Percentiles rank a stretch among this genome's conserved stretches.
phyloP scores from a whole-genome alignment of 805 yeast species.

The Yarrowia bubula region DNA sequence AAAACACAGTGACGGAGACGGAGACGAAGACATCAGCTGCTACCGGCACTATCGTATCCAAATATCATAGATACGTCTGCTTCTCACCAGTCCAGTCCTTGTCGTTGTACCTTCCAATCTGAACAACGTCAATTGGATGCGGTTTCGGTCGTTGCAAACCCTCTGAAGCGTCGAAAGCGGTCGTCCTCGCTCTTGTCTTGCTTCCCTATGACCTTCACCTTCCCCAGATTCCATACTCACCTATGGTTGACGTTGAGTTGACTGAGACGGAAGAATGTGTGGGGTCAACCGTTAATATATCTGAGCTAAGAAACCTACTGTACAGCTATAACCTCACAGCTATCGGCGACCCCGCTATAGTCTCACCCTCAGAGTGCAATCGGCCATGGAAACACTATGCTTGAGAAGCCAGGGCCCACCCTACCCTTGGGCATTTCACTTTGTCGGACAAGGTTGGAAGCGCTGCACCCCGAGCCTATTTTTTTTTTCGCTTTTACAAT shows the following conservation, averaged over 20 bases:
- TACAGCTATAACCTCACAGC: neutral
- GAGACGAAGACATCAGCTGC: too few species aligned
- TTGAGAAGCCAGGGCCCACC: conserved; percentile 10
- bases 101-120: too few species aligned
- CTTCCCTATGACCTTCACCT: too few species aligned
- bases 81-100: too few species aligned
- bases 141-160: too few species aligned
- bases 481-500: neutral
- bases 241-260: neutral
- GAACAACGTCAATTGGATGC: too few species aligned
- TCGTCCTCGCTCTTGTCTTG: too few species aligned
- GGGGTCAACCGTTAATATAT: conserved; percentile 2
- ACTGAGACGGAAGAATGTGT: neutral
- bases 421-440: neutral
- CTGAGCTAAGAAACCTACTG: neutral
- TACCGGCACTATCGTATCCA: too few species aligned
- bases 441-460: neutral
- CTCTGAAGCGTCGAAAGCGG: too few species aligned
- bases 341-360: neutral
- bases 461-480: neutral
- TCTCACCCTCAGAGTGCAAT: neutral
- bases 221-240: neutral
- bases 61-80: too few species aligned
- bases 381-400: neutral
- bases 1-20: too few species aligned